phyloP scores from a whole-genome alignment of 169 alveolate species.

The Theileria luwenshuni region DNA sequence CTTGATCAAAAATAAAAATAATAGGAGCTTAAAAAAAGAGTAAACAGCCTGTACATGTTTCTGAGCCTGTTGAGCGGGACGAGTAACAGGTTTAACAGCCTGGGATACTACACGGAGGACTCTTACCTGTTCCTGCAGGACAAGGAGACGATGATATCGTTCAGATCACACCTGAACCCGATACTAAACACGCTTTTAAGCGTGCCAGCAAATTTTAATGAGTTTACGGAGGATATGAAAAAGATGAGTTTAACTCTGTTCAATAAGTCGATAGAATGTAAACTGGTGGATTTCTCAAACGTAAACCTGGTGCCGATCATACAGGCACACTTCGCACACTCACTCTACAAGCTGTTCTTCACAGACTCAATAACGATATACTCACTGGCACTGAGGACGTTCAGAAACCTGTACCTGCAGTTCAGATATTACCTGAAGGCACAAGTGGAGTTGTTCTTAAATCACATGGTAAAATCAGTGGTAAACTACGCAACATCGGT shows the following conservation, averaged over 20 bases:
- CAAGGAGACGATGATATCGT: slow-evolving; percentile 41
- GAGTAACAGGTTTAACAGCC: slow-evolving; percentile 4
- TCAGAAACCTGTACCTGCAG: slow-evolving; percentile 31
- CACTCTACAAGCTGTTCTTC: slow-evolving; percentile 58
- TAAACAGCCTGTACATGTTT: slow-evolving; percentile 40
- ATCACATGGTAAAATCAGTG: slow-evolving; percentile 46
- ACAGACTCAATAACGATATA: slow-evolving; percentile 60
- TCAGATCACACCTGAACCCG: slow-evolving; percentile 42
- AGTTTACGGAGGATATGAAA: slow-evolving; percentile 40
- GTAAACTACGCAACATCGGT: slow-evolving; percentile 14
- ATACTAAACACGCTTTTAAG: slow-evolving; percentile 26
- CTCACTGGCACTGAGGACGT: slow-evolving; percentile 54
- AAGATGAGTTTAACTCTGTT: slow-evolving; percentile 40
- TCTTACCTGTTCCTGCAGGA: slow-evolving; percentile 51
- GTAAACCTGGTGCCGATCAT: slow-evolving; percentile 42
- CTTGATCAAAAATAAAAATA: not conserved
- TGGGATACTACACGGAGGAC: slow-evolving; percentile 52
- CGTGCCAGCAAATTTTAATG: slow-evolving; percentile 33
- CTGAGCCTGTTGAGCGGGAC: slow-evolving; percentile 36
- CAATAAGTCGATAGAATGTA: slow-evolving; percentile 37
- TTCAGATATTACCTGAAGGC: slow-evolving; percentile 57
- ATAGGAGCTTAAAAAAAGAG: slow-evolving; percentile 29
- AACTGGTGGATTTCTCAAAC: slow-evolving; percentile 32
- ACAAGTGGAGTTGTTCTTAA: slow-evolving; percentile 52
- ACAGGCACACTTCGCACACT: slow-evolving; percentile 53